phyloP scores from a whole-genome alignment of 176 grass and related monocot genomes.

The Musa schizocarpa region DNA sequence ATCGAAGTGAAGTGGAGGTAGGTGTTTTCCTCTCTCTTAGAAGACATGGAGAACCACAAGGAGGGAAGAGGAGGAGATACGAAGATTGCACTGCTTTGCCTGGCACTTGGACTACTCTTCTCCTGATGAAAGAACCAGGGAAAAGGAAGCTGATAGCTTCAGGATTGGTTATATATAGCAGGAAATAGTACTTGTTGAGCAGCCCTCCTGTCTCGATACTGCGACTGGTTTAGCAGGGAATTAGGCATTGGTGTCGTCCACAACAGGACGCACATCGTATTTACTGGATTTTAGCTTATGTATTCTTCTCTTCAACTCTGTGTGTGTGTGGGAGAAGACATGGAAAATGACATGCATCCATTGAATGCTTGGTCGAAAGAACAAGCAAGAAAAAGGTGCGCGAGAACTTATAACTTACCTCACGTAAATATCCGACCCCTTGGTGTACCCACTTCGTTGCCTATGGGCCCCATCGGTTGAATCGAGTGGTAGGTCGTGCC shows the following conservation, averaged over 20 bases:
- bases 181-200: not conserved
- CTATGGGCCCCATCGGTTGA: not conserved
- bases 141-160: not conserved
- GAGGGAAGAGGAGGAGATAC: constrained; percentile 5
- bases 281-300: too few relatives aligned
- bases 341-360: not conserved
- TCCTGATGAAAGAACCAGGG: not conserved
- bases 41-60: constrained; percentile 18
- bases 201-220: not conserved
- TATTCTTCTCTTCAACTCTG: too few relatives aligned
- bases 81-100: not conserved
- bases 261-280: too few relatives aligned
- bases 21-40: constrained; percentile 11
- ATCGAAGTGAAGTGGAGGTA: constrained; percentile 5
- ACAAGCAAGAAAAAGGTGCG: not conserved
- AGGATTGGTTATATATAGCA: not conserved
- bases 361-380: not conserved
- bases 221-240: not conserved
- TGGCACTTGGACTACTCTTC: not conserved
- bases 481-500: not conserved
- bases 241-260: not conserved
- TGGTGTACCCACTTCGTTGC: not conserved
- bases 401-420: not conserved
- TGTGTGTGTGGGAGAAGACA: too few relatives aligned
- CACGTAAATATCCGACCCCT: not conserved